Percentiles rank a stretch among this genome's conserved stretches.
These are phyloP conservation scores for Fraxinus americana DNA, from an alignment of 257 asterid species.

Conservation along the genomic window DNA sequence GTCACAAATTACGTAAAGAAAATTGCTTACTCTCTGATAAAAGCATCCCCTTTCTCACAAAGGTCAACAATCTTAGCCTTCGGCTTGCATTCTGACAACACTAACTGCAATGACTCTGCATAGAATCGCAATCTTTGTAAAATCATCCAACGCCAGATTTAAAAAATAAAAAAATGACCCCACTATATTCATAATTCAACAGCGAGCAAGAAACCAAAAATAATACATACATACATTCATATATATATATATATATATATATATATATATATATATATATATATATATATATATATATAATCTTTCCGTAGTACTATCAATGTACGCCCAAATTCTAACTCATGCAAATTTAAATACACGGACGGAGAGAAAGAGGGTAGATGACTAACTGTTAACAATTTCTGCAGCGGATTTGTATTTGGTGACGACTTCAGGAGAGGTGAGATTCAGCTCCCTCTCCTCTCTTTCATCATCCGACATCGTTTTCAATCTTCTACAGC, in stretches of 20 bases:
- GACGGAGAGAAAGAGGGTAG: neutral
- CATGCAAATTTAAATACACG: neutral
- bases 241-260: neutral
- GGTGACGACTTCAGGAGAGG: slow-evolving; percentile 83
- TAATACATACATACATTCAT: too few species aligned
- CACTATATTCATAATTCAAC: neutral
- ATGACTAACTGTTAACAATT: slow-evolving; percentile 67
- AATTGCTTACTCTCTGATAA: slow-evolving; percentile 62
- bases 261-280: neutral
- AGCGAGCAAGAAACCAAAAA: neutral
- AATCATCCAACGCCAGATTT: neutral
- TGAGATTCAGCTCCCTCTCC: slow-evolving; percentile 89
- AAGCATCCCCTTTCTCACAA: slow-evolving; percentile 84
- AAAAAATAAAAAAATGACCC: neutral
- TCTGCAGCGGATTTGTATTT: slow-evolving; percentile 94
- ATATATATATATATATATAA: too few species aligned
- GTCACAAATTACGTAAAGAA: neutral
- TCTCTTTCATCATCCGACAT: slow-evolving; percentile 96
- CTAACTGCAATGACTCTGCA: slow-evolving; percentile 90
- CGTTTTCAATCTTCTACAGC: slow-evolving; percentile 30
- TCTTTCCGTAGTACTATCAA: neutral
- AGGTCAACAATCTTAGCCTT: slow-evolving; percentile 77
- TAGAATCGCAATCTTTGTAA: neutral
- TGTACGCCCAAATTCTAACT: neutral
- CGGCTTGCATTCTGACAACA: slow-evolving; percentile 75